A percentile compares a stretch with the other conserved stretches of the same genome.
These are phyloP conservation scores for Deuterostichococcus epilithicus DNA, from an alignment of 139 green algal species.

Conservation along the genomic window DNA sequence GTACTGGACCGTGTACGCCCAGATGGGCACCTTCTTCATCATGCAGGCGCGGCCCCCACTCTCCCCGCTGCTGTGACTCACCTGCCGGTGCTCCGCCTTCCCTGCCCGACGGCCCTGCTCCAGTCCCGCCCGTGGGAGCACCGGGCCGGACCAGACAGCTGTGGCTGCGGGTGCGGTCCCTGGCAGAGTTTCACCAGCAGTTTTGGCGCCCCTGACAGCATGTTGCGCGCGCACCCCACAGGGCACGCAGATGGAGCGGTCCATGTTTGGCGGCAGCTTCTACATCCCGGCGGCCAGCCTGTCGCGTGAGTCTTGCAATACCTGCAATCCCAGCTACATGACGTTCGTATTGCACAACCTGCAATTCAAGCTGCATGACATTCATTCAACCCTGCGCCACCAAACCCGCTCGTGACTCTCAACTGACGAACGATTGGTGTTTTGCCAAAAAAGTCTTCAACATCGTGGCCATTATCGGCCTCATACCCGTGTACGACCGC, in stretches of 20 bases:
- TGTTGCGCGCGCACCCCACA: too few relatives aligned
- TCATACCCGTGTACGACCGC: conserved; percentile 85
- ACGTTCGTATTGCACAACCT: too few relatives aligned
- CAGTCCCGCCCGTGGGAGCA: neutral
- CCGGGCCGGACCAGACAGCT: neutral
- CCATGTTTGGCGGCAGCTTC: conserved; percentile 31
- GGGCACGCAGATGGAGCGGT: conserved; percentile 74
- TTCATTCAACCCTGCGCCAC: too few relatives aligned
- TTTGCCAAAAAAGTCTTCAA: conserved; percentile 87
- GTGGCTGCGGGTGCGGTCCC: neutral
- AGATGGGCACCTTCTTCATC: conserved; percentile 91
- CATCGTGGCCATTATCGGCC: conserved; percentile 74
- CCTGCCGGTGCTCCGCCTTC: neutral
- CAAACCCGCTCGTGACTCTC: too few relatives aligned
- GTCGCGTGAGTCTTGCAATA: conserved; percentile 23
- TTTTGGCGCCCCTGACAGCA: too few relatives aligned
- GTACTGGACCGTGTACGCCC: conserved; percentile 91
- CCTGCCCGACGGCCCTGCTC: too few relatives aligned
- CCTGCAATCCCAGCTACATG: too few relatives aligned
- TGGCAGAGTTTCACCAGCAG: too few relatives aligned
- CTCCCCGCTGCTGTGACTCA: neutral
- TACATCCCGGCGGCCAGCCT: conserved; percentile 80
- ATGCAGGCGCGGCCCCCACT: conserved; percentile 37
- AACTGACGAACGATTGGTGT: too few relatives aligned
- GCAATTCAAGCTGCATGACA: too few relatives aligned